Evolutionary conservation across 2,329 filamentous ascomycete genomes (phyloP), one percentile per base, ranked within the genome.

Genomic region (Aspergillus pseudotamarii): DNA sequence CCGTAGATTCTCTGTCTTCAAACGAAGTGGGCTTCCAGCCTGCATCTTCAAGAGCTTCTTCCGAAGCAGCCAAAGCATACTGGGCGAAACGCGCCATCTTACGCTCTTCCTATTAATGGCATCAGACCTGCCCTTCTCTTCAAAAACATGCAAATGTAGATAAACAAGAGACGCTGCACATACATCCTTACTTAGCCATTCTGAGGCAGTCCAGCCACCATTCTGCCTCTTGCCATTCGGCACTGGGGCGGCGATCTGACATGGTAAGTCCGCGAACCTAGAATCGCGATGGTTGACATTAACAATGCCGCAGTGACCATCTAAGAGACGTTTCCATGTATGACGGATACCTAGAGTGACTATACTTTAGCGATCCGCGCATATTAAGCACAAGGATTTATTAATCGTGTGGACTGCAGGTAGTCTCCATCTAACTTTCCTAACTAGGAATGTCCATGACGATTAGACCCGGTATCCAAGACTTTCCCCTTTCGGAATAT

Each of bases 41-140:
- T 0, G 94, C 90, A 81, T 98, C 93, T 32, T 86, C 79, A 58
- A 99, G 82, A 0, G 95, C 95, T 85, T 98, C 95, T 57, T 92
- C 87, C 0, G 92, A 86, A 3, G 94, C 93, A 14, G 91, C 93
- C 73, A 97, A 85, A 16, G 94, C 94, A 80, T 96, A 98, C 77
- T 98, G 94, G 4, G 93, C 87, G 75, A 98, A 98, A 28, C 83
- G 85, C n/a, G 95, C 93, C 89, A 96, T 96, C 73, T 92, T 91
- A 5, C 93, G 87, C 71, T 86, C 82, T 66, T 90, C 87, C 86
- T 88, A 36, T 32, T 23, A 16, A 16, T 6, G n/a, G 43, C 14
- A 46, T 64, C 23, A 66, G 57, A 14, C 30, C 50, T 16, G 21
- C 4, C 21, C 56, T 26, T 46, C 14, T 58, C 54, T 41, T 19